These are phyloP conservation scores for Lichtheimia ramosa DNA, from an alignment of 371 early-diverging fungal species.

Conservation along the genomic window DNA sequence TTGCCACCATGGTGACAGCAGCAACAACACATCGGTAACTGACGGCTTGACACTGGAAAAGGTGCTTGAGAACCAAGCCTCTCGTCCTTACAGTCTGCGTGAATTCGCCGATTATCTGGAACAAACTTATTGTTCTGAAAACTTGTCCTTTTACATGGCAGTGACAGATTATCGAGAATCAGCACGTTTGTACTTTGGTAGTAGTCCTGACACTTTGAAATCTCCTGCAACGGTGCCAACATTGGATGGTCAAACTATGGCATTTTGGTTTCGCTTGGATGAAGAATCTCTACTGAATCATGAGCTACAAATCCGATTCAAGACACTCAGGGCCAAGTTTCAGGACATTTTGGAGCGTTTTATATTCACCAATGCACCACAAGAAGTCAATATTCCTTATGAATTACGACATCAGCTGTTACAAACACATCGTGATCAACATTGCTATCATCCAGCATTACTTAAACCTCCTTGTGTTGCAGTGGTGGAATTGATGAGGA, in stretches of 20 bases:
- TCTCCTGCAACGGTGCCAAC: background rate
- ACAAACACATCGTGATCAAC: conserved; percentile 20
- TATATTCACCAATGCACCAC: conserved; percentile 31
- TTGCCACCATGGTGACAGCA: background rate
- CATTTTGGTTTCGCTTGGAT: conserved; percentile 16
- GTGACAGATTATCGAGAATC: conserved; percentile 24
- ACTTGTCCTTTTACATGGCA: conserved; percentile 36
- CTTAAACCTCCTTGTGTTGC: conserved; percentile 31
- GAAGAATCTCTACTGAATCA: conserved; percentile 13
- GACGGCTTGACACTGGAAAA: conserved; percentile 40
- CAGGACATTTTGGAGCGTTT: conserved; percentile 27
- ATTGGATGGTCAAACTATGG: conserved; percentile 6
- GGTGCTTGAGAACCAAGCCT: conserved; percentile 27
- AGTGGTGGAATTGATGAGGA: conserved; percentile 35
- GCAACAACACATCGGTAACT: conserved; percentile 4
- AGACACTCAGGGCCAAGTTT: conserved; percentile 26
- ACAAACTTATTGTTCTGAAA: conserved; percentile 36
- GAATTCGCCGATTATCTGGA: conserved; percentile 39
- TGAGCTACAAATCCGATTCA: conserved; percentile 24
- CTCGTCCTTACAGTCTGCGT: conserved; percentile 27
- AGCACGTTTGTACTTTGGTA: conserved; percentile 20
- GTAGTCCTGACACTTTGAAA: conserved; percentile 3
- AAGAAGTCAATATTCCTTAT: conserved; percentile 44
- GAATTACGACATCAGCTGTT: conserved; percentile 33
- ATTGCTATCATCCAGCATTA: conserved; percentile 34